Evolutionary conservation across 495 filamentous ascomycete genomes (phyloP).

Genomic region (Penicillium salamii): DNA sequence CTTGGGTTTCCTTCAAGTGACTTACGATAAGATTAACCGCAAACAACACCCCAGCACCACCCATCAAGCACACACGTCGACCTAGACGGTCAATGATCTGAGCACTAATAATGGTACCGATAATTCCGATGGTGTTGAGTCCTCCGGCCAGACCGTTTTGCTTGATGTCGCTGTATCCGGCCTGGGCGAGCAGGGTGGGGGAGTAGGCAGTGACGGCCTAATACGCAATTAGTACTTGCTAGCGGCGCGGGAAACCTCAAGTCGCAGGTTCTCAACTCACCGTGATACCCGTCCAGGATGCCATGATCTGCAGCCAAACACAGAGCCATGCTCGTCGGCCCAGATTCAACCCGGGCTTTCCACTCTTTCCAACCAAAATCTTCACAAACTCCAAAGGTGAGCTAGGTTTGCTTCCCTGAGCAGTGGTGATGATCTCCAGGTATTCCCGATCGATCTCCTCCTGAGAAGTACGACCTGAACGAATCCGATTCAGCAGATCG

Average conservation of each 20-base stretch:
- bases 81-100: conserved; percentile 53
- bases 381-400: conserved; percentile 39
- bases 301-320: conserved; percentile 55
- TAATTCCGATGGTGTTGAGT: conserved; percentile 52
- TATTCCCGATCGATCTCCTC: conserved; percentile 39
- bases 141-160: conserved; percentile 52
- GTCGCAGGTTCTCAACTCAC: conserved; percentile 18
- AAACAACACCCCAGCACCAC: conserved; percentile 31
- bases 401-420: conserved; percentile 29
- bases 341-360: conserved; percentile 29
- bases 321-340: conserved; percentile 47
- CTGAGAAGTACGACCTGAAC: conserved; percentile 13
- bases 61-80: conserved; percentile 43
- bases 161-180: conserved; percentile 41
- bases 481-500: conserved; percentile 30
- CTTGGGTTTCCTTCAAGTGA: not conserved
- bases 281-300: conserved; percentile 49
- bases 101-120: conserved; percentile 53
- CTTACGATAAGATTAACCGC: conserved; percentile 35
- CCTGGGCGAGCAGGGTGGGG: conserved; percentile 38
- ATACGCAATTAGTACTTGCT: too few relatives aligned
- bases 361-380: conserved; percentile 32
- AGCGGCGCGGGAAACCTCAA: too few relatives aligned
- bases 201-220: conserved; percentile 44
- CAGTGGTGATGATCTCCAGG: conserved; percentile 36